Evolutionary conservation across 2,329 filamentous ascomycete species (phyloP).

Genomic region (Diplodia sapinea): DNA sequence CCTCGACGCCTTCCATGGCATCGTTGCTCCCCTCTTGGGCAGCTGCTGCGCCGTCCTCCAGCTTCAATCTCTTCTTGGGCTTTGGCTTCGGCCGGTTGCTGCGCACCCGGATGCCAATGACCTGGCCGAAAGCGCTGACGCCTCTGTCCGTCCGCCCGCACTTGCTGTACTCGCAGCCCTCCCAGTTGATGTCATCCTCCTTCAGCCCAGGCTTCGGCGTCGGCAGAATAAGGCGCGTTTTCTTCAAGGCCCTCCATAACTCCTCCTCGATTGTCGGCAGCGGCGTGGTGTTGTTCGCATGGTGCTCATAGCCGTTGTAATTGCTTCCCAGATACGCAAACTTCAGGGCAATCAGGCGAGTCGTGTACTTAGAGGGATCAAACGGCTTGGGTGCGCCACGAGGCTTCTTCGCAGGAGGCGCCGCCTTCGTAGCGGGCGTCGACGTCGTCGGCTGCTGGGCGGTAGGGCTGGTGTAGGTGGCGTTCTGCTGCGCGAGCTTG

Average conservation of each 20-base stretch:
- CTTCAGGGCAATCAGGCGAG: slow-evolving; percentile 86
- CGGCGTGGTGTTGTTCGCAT: slow-evolving; percentile 69
- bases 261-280: slow-evolving; percentile 89
- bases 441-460: slow-evolving; percentile 11
- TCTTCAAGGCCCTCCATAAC: slow-evolving; percentile 87
- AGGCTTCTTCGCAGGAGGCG: slow-evolving; percentile 33
- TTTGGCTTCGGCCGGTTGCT: slow-evolving; percentile 71
- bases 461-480: slow-evolving; percentile 39
- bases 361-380: slow-evolving; percentile 80
- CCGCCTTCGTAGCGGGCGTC: background rate
- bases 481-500: slow-evolving; percentile 62
- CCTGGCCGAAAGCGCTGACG: slow-evolving; percentile 96
- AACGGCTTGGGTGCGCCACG: slow-evolving; percentile 60
- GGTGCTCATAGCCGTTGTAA: slow-evolving; percentile 93
- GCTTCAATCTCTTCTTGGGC: slow-evolving; percentile 29
- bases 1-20: slow-evolving; percentile 32
- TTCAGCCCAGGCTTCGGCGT: slow-evolving; percentile 40
- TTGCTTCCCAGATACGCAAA: slow-evolving; percentile 89
- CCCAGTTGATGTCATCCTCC: slow-evolving; percentile 69
- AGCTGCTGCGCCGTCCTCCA: slow-evolving; percentile 28
- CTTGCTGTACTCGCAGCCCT: slow-evolving; percentile 89
- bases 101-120: slow-evolving; percentile 80
- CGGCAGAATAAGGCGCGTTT: slow-evolving; percentile 80
- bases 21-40: background rate
- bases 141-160: slow-evolving; percentile 92